Conservation (phyloP, 2,329 filamentous ascomycete genomes). For the Colletotrichum australisinense region DNA sequence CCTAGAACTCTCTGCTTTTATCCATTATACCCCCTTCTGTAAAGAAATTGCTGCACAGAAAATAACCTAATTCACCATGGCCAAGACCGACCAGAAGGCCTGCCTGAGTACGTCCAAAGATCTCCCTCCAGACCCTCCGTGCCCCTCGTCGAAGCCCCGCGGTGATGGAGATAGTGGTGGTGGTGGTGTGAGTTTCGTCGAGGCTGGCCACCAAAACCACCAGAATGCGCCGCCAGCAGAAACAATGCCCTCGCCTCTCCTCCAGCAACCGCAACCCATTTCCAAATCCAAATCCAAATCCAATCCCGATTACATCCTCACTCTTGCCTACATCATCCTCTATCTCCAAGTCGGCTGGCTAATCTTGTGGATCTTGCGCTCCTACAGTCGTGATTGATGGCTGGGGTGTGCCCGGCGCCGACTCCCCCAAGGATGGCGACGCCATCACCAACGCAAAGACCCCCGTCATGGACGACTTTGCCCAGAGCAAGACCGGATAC, state of each 20-base stretch:
- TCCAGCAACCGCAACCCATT: not conserved
- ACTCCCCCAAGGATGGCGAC: conserved; percentile 89
- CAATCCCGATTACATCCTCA: conserved; percentile 38
- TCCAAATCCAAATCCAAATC: conserved; percentile 30
- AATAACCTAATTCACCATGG: conserved; percentile 50
- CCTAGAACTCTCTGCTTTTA: conserved; percentile 16
- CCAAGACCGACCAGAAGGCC: conserved; percentile 69
- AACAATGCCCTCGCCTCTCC: conserved; percentile 33
- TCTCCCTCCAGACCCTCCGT: conserved; percentile 45
- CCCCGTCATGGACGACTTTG: conserved; percentile 94
- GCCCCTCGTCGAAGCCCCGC: conserved; percentile 33
- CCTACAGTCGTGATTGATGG: conserved; percentile 95
- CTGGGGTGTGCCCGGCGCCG: conserved; percentile 88
- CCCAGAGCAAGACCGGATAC: conserved; percentile 84
- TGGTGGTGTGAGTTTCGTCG: conserved; percentile 6
- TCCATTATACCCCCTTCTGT: conserved; percentile 1
- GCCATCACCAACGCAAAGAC: conserved; percentile 95
- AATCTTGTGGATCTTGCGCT: conserved; percentile 65
- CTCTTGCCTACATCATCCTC: conserved; percentile 58
- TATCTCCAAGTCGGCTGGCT: conserved; percentile 70
- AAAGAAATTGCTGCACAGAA: conserved; percentile 18
- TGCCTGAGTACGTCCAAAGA: conserved; percentile 67
- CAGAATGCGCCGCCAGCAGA: conserved; percentile 2
- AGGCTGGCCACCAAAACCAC: conserved; percentile 14
- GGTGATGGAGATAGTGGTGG: conserved; percentile 9